phyloP scores from a whole-genome alignment of 2,329 filamentous ascomycete species.

The Aspergillus fructus region DNA sequence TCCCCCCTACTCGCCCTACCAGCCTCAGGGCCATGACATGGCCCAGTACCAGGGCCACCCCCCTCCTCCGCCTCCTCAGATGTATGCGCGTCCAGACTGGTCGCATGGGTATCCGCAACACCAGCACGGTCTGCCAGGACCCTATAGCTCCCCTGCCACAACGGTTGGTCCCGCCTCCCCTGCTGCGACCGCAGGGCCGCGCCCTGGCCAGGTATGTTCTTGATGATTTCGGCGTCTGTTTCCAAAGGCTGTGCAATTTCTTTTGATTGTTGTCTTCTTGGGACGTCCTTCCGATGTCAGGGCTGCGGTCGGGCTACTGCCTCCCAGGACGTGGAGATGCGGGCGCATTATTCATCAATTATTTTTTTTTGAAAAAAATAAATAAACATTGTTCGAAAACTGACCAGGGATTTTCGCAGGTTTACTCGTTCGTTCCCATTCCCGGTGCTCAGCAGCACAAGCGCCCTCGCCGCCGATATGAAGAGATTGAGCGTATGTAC shows the following conservation, averaged over 20 bases:
- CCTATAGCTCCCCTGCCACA: conserved; percentile 54
- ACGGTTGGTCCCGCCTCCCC: conserved; percentile 60
- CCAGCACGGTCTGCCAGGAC: conserved; percentile 49
- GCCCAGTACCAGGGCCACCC: conserved; percentile 61
- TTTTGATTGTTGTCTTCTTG: conserved; percentile 28
- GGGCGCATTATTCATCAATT: conserved; percentile 22
- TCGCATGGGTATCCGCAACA: conserved; percentile 47
- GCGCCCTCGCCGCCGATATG: conserved; percentile 85
- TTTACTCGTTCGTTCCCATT: conserved; percentile 97
- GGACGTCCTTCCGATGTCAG: conserved; percentile 21
- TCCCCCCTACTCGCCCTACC: conserved; percentile 84
- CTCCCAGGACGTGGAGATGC: conserved; percentile 14
- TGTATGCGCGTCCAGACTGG: conserved; percentile 50
- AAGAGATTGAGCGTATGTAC: conserved; percentile 99
- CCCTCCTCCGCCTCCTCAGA: conserved; percentile 45
- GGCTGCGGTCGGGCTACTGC: conserved; percentile 18
- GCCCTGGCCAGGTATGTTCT: conserved; percentile 62
- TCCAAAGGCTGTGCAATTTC: conserved; percentile 28
- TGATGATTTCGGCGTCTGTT: conserved; percentile 36
- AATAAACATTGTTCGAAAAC: conserved; percentile 7
- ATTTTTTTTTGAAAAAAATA: not conserved
- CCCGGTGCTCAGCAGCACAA: conserved; percentile 97
- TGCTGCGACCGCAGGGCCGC: conserved; percentile 60
- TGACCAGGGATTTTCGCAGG: conserved; percentile 53
- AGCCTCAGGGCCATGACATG: conserved; percentile 80